Percentiles rank a stretch among this genome's conserved stretches.
Conservation (phyloP, 768 basidiomycete species). For the Mycena kentingensis region DNA sequence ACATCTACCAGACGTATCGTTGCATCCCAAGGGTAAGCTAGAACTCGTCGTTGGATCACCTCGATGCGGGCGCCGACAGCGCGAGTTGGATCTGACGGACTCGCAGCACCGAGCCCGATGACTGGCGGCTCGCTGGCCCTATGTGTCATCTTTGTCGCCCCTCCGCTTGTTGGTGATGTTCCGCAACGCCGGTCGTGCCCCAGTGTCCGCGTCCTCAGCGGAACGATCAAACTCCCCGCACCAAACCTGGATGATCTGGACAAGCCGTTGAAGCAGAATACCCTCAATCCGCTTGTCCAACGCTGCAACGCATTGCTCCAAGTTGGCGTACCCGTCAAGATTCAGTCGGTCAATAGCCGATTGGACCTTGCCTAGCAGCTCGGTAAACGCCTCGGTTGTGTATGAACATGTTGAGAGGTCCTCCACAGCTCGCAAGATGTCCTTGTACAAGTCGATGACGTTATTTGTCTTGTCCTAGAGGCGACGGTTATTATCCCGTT, state of each 20-base stretch:
- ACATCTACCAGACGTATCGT: no score
- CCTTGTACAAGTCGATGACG: constrained; percentile 88
- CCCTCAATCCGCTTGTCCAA: constrained; percentile 82
- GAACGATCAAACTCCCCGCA: constrained; percentile 79
- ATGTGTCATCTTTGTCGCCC: constrained; percentile 70
- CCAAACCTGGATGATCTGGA: constrained; percentile 82
- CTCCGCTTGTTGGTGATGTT: constrained; percentile 67
- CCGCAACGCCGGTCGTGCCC: constrained; percentile 51
- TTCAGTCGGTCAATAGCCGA: constrained; percentile 93
- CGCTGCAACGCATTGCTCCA: constrained; percentile 89
- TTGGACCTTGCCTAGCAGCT: constrained; percentile 78
- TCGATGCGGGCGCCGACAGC: no score
- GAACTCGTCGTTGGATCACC: no score
- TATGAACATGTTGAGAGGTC: constrained; percentile 88
- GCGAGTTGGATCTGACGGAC: no score
- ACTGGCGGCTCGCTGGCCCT: no score
- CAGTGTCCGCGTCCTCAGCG: constrained; percentile 64
- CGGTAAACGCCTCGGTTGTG: constrained; percentile 78
- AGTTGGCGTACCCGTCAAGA: constrained; percentile 91
- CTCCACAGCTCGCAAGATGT: constrained; percentile 81
- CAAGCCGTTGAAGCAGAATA: constrained; percentile 74
- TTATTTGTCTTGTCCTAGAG: constrained; percentile 89
- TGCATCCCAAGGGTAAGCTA: no score
- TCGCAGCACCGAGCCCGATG: no score
- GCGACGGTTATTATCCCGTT: constrained; percentile 3